Percentiles rank a stretch among this genome's conserved stretches.
Evolutionary conservation across 2,329 filamentous ascomycete genomes (phyloP).

Genomic region (Colletotrichum spinosum): DNA sequence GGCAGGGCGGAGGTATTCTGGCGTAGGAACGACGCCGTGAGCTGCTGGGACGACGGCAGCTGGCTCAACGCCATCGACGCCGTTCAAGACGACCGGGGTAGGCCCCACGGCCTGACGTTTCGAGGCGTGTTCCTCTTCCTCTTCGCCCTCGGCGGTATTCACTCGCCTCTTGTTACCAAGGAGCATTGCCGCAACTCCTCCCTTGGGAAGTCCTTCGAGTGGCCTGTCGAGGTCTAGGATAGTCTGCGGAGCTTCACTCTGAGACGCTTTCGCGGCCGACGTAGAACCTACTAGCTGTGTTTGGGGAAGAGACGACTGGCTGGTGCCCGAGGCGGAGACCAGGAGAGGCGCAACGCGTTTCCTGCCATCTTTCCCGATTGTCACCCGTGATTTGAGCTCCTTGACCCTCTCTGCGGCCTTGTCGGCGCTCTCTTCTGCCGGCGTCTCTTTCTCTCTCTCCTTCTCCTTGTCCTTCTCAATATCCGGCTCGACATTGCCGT

Average conservation of each 20-base stretch:
- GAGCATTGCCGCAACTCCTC: conserved; percentile 85
- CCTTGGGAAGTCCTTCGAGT: conserved; percentile 91
- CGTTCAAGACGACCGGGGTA: conserved; percentile 80
- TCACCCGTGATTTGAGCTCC: conserved; percentile 87
- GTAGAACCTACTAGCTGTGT: conserved; percentile 86
- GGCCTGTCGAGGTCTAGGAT: conserved; percentile 93
- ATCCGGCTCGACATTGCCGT: conserved; percentile 51
- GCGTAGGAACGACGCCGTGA: conserved; percentile 74
- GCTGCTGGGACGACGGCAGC: conserved; percentile 72
- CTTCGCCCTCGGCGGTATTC: conserved; percentile 78
- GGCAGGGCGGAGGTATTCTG: conserved; percentile 89
- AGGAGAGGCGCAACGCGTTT: conserved; percentile 94
- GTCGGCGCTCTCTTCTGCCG: conserved; percentile 61
- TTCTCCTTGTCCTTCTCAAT: conserved; percentile 47
- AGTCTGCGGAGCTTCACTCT: conserved; percentile 81
- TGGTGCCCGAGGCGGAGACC: conserved; percentile 88
- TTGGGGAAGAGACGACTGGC: conserved; percentile 88
- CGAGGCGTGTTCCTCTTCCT: conserved; percentile 70
- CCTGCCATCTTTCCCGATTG: conserved; percentile 95
- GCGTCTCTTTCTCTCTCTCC: conserved; percentile 47
- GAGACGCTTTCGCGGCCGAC: conserved; percentile 66
- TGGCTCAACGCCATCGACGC: conserved; percentile 80
- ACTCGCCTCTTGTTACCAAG: conserved; percentile 94
- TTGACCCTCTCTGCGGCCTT: conserved; percentile 66
- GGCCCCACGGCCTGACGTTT: conserved; percentile 74